Base-by-base conservation (phyloP, 2,329 filamentous ascomycete genomes). In the Cladosporium sp. region DNA sequence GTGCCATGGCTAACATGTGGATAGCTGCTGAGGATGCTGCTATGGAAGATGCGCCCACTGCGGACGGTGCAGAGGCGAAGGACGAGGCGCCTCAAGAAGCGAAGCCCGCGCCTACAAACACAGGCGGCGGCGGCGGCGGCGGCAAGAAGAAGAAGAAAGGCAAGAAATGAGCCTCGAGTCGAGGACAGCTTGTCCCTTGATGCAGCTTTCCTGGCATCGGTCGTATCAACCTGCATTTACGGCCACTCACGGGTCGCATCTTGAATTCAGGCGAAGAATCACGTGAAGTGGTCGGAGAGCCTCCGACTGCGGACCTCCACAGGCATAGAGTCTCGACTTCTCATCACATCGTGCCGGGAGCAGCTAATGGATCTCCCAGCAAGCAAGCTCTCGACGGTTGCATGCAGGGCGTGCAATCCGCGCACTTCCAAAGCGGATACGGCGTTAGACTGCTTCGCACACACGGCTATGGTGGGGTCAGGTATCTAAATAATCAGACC, bases 101-200 rank as follows among this genome's bases (percentile, higher is more conserved):
- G 15, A 57, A 63, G 22, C 47, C 54, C 35, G 55, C 48, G 19
- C 24, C 57, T 28, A 54, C 55, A 35, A 32, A 58, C 9, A 40
- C 60, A 42, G 67, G 67, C 35, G 65, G 67, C 17, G 71, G 70
- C 39, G 78, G 78, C n/a, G 75, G 73, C 6, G 75, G 72, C 17
- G 71, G 70, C 39, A 78, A 78, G 69, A 79, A 79, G 69, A 79
- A 79, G 64, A 78, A 78, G 69, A 78, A 77, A 68, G 74, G 75
- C 50, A 79, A 80, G 73, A 78, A 77, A 72, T 78, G 66, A 70
- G 19, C 19, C n/a, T 24, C 8, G 28, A 17, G 19, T 34, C 12
- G 47, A 13, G 47, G 19, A 50, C 15, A 15, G 4, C 34, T 22
- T 37, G 19, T 37, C 34, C 19, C 19, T 32, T 22, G 28, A 50